Base-by-base conservation (phyloP, 108 stramenopile species). In the Ochromonas danica region DNA sequence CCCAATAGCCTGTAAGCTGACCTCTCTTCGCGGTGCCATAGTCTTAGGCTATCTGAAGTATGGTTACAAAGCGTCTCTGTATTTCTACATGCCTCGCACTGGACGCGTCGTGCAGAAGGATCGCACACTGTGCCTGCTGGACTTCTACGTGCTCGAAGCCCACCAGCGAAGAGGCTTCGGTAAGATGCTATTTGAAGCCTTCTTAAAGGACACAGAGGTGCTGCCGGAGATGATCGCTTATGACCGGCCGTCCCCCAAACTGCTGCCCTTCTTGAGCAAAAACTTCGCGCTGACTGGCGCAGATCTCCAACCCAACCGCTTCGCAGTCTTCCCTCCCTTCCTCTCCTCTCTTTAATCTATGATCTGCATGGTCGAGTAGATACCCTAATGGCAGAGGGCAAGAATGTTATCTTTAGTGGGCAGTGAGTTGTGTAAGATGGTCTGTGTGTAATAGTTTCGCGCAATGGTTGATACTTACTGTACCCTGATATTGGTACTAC, bases 241-340 rank as follows among this genome's bases (percentile, higher is more conserved):
- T 62, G 86, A 87, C 80, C 42, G 86, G 39, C 86, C 86, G 6
- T 85, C 84, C 40, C 71, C 57, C 36, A 83, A 83, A 60, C 82
- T 87, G 28, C 77, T 71, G 35, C 75, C 86, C 51, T 87, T 87
- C 71, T 71, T 87, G 1, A 42, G 31, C 25, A 80, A 63, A 62
- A 82, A 87, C 80, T 87, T 78, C 62, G 86, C 82, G 28, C 83
- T 87, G 25, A 6, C 38, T 17, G 82, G 80, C 33, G 42, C 40
- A 71, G 27, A 63, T 31, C 80, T 77, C 39, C 86, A 87, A 82
- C 84, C 82, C 22, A 87, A 87, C 71, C 82, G 82, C 10, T 87
- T 85, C 83, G 45, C 85, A 42, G 70, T 87, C 0, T 87, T 85
- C 62, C 42, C 51, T 10, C 17, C 17, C 17, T 57, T 57, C 22